These are phyloP conservation scores for Chlorella sp. DNA, from an alignment of 139 green algal genomes.

Conservation along the genomic window DNA sequence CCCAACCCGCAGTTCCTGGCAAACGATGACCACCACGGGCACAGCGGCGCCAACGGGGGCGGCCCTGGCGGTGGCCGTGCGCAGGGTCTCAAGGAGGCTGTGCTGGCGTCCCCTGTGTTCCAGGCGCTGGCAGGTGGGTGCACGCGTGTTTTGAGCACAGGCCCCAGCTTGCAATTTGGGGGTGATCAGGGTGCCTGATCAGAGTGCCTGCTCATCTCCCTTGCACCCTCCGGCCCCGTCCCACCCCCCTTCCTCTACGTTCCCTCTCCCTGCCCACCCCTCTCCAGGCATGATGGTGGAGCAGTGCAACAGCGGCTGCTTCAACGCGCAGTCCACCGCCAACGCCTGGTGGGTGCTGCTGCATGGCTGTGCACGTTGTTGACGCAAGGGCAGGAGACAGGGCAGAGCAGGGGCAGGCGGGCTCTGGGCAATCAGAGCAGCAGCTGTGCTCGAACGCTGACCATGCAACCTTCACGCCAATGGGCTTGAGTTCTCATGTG, in stretches of 20 bases:
- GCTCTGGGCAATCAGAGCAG: not conserved
- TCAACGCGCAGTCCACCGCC: conserved; percentile 20
- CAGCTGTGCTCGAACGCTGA: too few species aligned
- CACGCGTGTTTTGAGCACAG: too few species aligned
- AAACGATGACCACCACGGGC: not conserved
- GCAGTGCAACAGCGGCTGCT: conserved; percentile 22
- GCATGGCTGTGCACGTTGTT: not conserved
- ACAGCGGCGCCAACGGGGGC: not conserved
- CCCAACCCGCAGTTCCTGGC: not conserved
- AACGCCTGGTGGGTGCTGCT: conserved; percentile 24
- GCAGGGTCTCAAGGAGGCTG: not conserved
- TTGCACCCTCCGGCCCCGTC: too few species aligned
- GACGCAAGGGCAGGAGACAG: not conserved
- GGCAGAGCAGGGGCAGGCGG: not conserved
- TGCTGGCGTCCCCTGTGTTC: conserved; percentile 6
- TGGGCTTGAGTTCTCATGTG: not conserved
- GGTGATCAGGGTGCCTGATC: too few species aligned
- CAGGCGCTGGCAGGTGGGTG: not conserved
- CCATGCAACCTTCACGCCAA: not conserved
- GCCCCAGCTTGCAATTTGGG: too few species aligned
- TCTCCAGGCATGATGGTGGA: conserved; percentile 13
- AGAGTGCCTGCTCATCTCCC: too few species aligned
- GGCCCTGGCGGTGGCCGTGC: not conserved
- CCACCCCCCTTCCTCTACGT: too few species aligned
- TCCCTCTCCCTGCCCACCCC: too few species aligned